Evolutionary conservation across 2,329 filamentous ascomycete genomes (phyloP), one percentile per base, ranked within the genome.

Genomic region (Botrytis deweyae): DNA sequence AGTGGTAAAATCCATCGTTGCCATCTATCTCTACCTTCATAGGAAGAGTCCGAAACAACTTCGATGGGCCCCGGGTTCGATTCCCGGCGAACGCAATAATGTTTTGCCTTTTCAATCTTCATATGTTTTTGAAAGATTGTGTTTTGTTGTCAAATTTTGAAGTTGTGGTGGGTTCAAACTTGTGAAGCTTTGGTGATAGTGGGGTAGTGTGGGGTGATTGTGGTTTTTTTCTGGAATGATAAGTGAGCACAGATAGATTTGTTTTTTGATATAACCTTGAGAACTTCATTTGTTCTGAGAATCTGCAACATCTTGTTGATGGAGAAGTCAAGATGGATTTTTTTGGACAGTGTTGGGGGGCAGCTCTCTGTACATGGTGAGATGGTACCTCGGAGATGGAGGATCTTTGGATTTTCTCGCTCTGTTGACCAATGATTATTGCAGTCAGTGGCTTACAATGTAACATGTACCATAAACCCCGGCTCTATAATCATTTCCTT

Each of bases 21-120:
- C 69, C 73, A 72, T 63, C 52, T 18, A 29, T 0, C 8, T 33
- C 33, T 61, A 9, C 18, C 3, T 3, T 38, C 12, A 29, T 20
- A 6, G 36, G 20, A 44, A 18, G 8, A 59, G 12, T 7, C 14
- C 22, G 46, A 42, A 8, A 74, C 63, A 75, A 70, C 64, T 25
- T 80, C 75, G 77, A 79, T 78, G 76, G 77, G 79, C 79, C 77
- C 25, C 25, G 25, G 25, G 25, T 52, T 52, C 46, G 10, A 52
- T n/a, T 52, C 49, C 49, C 25, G 25, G 49, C 49, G 25, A 52
- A 52, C 25, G 49, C 49, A 52, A 22, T 3, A 2, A 4, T 5
- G 0, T 49, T 49, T 49, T 49, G 46, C 22, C 10, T 5, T 6
- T 14, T 52, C 22, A n/a, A n/a, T 6, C 4, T 6, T 33, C 33